Percentiles rank a stretch among this genome's conserved stretches.
Evolutionary conservation across 2,329 filamentous ascomycete species (phyloP).

Genomic region (Cryphonectria radicalis): DNA sequence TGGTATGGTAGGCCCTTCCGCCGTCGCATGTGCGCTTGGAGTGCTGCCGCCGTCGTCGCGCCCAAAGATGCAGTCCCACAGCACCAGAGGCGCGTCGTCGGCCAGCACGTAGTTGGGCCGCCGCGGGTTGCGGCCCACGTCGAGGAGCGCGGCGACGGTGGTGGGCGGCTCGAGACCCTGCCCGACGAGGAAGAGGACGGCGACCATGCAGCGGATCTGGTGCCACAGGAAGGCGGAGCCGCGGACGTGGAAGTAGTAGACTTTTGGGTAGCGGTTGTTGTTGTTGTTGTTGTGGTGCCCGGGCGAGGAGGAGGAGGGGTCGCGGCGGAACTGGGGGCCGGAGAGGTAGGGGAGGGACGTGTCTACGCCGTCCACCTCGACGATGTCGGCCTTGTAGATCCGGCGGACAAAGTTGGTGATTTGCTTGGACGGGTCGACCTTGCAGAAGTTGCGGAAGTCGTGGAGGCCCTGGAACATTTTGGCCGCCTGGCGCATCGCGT

Average conservation of each 20-base stretch:
- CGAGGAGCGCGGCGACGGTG: slow-evolving; percentile 75
- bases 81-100: slow-evolving; percentile 83
- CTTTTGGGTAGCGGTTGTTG: slow-evolving; percentile 54
- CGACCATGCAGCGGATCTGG: slow-evolving; percentile 94
- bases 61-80: slow-evolving; percentile 91
- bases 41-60: slow-evolving; percentile 21
- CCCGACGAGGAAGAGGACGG: slow-evolving; percentile 87
- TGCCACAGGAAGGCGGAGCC: slow-evolving; percentile 97
- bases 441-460: slow-evolving; percentile 98
- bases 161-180: slow-evolving; percentile 81
- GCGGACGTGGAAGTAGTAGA: slow-evolving; percentile 87
- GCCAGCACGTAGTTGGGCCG: slow-evolving; percentile 91
- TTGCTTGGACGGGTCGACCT: slow-evolving; percentile 87
- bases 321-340: slow-evolving; percentile 48
- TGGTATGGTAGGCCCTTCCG: not conserved
- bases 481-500: slow-evolving; percentile 82
- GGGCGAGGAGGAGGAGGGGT: slow-evolving; percentile 33
- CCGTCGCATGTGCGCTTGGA: too few relatives aligned
- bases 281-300: not conserved
- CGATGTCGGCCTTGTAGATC: slow-evolving; percentile 81
- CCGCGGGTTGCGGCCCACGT: slow-evolving; percentile 71
- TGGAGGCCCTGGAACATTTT: slow-evolving; percentile 79
- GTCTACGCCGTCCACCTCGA: slow-evolving; percentile 63
- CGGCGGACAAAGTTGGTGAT: slow-evolving; percentile 80
- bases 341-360: slow-evolving; percentile 62